phyloP scores from a whole-genome alignment of 345 rosid species.

The Citrus sp. region DNA sequence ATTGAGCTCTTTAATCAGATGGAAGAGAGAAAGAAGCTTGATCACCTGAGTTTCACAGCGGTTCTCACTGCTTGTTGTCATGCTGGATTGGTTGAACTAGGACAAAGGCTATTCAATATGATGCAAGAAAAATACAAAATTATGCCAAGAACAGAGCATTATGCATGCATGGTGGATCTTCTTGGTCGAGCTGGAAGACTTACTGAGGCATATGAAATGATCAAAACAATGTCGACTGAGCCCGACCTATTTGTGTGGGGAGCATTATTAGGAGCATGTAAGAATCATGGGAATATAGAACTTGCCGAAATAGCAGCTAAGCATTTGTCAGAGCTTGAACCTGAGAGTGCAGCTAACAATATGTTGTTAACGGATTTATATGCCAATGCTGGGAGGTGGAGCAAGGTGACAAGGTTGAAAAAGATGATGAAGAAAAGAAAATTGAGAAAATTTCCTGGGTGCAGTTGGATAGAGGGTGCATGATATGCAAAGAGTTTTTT shows the following conservation, averaged over 20 bases:
- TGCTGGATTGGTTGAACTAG: constrained; percentile 62
- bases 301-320: constrained; percentile 68
- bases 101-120: constrained; percentile 47
- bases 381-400: constrained; percentile 66
- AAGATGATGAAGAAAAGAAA: constrained; percentile 44
- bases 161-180: constrained; percentile 83
- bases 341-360: constrained; percentile 56
- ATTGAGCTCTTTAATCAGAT: constrained; percentile 58
- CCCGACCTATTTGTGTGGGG: constrained; percentile 94
- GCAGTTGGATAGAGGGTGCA: constrained; percentile 63
- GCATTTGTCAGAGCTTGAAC: constrained; percentile 67
- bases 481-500: constrained; percentile 11
- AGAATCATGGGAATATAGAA: constrained; percentile 60
- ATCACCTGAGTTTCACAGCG: constrained; percentile 79
- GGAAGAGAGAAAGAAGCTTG: constrained; percentile 55
- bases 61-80: constrained; percentile 84
- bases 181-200: constrained; percentile 74
- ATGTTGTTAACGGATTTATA: constrained; percentile 53
- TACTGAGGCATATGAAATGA: constrained; percentile 54
- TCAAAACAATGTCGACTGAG: constrained; percentile 52
- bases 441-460: constrained; percentile 45
- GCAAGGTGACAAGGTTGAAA: constrained; percentile 44
- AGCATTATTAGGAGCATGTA: constrained; percentile 83
- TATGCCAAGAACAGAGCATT: constrained; percentile 70
- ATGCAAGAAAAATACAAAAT: constrained; percentile 70